phyloP scores from a whole-genome alignment of 140 eudicot species.

The Ambrosia hybrid region DNA sequence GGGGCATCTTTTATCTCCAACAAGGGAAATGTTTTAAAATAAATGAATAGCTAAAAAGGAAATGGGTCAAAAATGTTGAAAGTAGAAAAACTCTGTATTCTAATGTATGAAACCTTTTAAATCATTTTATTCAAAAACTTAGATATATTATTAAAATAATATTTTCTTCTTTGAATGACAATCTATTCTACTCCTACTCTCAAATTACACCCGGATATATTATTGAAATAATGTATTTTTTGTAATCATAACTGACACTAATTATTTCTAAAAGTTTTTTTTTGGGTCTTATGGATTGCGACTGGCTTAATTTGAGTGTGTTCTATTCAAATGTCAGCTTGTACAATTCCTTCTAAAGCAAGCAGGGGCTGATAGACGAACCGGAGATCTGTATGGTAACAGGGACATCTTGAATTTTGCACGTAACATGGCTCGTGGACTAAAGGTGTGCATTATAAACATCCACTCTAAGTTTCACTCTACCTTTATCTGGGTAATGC shows the following conservation, averaged over 20 bases:
- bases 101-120: background rate
- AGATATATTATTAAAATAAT: too few relatives aligned
- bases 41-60: too few relatives aligned
- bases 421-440: slow-evolving; percentile 99
- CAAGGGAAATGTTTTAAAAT: too few relatives aligned
- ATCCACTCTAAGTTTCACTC: background rate
- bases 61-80: background rate
- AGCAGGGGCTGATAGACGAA: slow-evolving; percentile 92
- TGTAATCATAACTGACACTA: too few relatives aligned
- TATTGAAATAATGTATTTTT: too few relatives aligned
- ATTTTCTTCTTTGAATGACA: too few relatives aligned
- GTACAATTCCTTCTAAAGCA: slow-evolving; percentile 93
- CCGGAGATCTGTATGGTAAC: slow-evolving; percentile 99
- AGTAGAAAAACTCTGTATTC: background rate
- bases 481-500: background rate
- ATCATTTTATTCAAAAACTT: background rate
- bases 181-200: too few relatives aligned
- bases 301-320: slow-evolving; percentile 21
- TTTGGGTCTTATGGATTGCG: too few relatives aligned
- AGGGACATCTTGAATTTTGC: slow-evolving; percentile 87
- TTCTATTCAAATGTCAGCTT: slow-evolving; percentile 59
- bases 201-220: too few relatives aligned
- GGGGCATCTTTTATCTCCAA: too few relatives aligned
- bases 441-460: slow-evolving; percentile 53
- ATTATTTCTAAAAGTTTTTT: too few relatives aligned